These are phyloP conservation scores for Pseudocercospora pini-densiflorae DNA, from an alignment of 2,329 filamentous ascomycete genomes.

Conservation along the genomic window DNA sequence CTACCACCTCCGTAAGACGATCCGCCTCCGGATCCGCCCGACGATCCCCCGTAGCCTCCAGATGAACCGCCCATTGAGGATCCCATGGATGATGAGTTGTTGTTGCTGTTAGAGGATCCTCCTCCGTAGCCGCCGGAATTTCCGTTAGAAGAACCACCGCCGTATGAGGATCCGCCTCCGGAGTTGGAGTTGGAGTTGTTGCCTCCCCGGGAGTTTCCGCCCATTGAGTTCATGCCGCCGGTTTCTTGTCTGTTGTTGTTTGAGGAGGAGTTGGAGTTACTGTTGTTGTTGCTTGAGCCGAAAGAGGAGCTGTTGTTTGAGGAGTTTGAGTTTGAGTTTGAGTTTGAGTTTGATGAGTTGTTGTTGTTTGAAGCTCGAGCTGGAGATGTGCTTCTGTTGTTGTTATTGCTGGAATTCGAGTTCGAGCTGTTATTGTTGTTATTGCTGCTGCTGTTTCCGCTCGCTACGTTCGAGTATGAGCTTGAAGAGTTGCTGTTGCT, in stretches of 20 bases:
- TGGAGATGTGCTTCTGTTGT: background rate
- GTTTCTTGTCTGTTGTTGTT: background rate
- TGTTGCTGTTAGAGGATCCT: slow-evolving; percentile 3
- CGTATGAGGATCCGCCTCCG: background rate
- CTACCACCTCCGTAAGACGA: slow-evolving; percentile 6
- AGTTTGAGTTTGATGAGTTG: slow-evolving; percentile 3
- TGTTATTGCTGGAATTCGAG: slow-evolving; percentile 4
- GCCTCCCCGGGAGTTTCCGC: slow-evolving; percentile 10
- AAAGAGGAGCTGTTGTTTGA: background rate
- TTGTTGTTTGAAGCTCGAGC: background rate
- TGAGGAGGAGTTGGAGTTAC: slow-evolving; percentile 1
- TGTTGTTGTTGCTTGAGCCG: slow-evolving; percentile 1
- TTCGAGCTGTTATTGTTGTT: slow-evolving; percentile 13
- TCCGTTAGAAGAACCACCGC: background rate
- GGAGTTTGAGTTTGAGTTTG: background rate
- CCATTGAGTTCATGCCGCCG: slow-evolving; percentile 9
- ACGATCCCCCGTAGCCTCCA: background rate
- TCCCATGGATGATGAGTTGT: slow-evolving; percentile 4
- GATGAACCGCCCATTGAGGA: background rate
- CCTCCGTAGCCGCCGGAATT: slow-evolving; percentile 8
- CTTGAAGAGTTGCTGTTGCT: background rate
- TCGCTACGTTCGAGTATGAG: background rate
- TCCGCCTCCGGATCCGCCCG: background rate
- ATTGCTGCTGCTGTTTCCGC: slow-evolving; percentile 8
- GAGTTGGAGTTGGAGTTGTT: slow-evolving; percentile 7